These are phyloP conservation scores for Alternaria ventricosa DNA, from an alignment of 2,329 filamentous ascomycete genomes.

Conservation along the genomic window DNA sequence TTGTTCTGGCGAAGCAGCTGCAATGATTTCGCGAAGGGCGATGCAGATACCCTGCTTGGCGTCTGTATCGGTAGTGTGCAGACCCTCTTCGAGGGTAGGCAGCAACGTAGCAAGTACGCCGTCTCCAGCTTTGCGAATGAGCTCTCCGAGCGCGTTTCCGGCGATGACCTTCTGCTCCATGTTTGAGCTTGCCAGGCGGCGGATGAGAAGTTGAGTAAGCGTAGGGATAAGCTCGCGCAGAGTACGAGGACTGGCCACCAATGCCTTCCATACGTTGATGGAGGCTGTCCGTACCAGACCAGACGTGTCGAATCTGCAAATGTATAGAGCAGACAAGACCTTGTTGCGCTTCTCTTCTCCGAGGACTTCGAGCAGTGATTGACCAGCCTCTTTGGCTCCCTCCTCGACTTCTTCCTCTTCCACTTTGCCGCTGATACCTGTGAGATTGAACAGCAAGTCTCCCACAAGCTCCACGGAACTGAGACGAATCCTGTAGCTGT, in stretches of 20 bases:
- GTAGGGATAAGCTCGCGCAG: constrained; percentile 96
- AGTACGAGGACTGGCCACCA: constrained; percentile 89
- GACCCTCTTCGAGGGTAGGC: constrained; percentile 88
- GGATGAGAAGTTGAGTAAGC: constrained; percentile 92
- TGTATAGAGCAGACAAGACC: constrained; percentile 94
- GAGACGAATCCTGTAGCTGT: constrained; percentile 96
- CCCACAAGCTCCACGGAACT: constrained; percentile 98
- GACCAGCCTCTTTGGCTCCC: constrained; percentile 81
- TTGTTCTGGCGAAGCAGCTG: constrained; percentile 84
- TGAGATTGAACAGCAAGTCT: constrained; percentile 96
- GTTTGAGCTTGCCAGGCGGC: constrained; percentile 90
- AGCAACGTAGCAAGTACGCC: constrained; percentile 86
- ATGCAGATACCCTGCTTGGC: constrained; percentile 97
- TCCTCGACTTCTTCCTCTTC: constrained; percentile 82
- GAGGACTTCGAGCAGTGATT: constrained; percentile 91
- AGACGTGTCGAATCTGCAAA: constrained; percentile 96
- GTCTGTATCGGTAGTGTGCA: constrained; percentile 89
- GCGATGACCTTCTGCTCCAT: constrained; percentile 99
- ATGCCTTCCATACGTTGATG: constrained; percentile 93
- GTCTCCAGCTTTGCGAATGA: constrained; percentile 96
- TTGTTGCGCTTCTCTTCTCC: constrained; percentile 97
- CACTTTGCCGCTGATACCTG: constrained; percentile 82
- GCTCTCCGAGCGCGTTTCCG: constrained; percentile 92
- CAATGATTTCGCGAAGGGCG: constrained; percentile 90
- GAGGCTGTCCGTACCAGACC: constrained; percentile 88